Conservation (phyloP, 148 eudicot genomes). For the Rhododendron griersonianum region DNA sequence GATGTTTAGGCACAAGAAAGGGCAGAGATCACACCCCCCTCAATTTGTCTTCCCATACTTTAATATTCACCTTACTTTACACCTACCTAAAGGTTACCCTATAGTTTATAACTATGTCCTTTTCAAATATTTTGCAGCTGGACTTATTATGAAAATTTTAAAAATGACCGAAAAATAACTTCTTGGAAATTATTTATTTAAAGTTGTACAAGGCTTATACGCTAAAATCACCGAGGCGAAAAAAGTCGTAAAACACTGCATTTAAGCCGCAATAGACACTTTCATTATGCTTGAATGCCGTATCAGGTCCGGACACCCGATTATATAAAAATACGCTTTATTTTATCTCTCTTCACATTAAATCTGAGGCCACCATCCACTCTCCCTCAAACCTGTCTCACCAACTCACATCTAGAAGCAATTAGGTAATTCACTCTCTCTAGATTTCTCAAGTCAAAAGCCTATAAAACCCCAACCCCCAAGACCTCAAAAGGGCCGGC, state of each 20-base stretch:
- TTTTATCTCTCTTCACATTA: not conserved
- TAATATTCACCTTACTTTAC: slow-evolving; percentile 35
- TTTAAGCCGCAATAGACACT: not conserved
- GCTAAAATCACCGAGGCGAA: not conserved
- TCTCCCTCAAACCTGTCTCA: slow-evolving; percentile 71
- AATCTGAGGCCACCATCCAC: not conserved
- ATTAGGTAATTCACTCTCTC: slow-evolving; percentile 15
- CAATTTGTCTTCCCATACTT: slow-evolving; percentile 16
- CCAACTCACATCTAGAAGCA: slow-evolving; percentile 99
- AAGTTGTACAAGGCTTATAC: not conserved
- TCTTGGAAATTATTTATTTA: not conserved
- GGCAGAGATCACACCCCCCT: slow-evolving; percentile 12
- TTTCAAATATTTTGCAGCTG: not conserved
- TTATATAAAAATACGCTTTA: not conserved
- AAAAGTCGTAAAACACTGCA: not conserved
- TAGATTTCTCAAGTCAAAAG: slow-evolving; percentile 26
- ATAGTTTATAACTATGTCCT: slow-evolving; percentile 2
- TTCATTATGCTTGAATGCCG: not conserved
- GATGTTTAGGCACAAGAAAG: slow-evolving; percentile 22
- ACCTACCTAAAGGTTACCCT: slow-evolving; percentile 62
- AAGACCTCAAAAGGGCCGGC: slow-evolving; percentile 36
- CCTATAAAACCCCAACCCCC: slow-evolving; percentile 44
- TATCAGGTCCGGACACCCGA: not conserved
- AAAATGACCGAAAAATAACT: too few species aligned
- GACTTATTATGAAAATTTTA: not conserved